Evolutionary conservation across 1,284 basidiomycete genomes (phyloP).

Genomic region (Schizopora paradoxa): DNA sequence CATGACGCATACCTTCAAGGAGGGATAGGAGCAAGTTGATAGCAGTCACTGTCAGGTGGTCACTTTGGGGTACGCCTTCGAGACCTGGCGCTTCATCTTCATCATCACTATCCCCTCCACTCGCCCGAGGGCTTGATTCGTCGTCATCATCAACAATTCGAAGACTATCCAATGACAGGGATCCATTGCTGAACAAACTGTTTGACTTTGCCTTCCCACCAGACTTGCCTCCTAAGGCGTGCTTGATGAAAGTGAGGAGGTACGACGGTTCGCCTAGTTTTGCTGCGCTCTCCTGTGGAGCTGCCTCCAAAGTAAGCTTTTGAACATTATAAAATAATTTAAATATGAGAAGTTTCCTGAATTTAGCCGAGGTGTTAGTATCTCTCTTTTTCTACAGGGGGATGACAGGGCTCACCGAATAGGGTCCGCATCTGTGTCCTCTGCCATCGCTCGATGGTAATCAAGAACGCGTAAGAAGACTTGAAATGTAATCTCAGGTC

Average conservation of each 20-base stretch:
- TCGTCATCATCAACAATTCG: constrained; percentile 37
- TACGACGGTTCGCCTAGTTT: constrained; percentile 49
- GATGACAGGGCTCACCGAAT: constrained; percentile 38
- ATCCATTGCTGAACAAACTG: constrained; percentile 7
- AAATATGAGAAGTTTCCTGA: constrained; percentile 56
- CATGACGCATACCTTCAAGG: constrained; percentile 60
- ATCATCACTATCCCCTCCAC: constrained; percentile 51
- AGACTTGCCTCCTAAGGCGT: constrained; percentile 42
- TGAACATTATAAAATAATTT: constrained; percentile 81
- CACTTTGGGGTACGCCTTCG: constrained; percentile 37
- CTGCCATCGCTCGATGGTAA: constrained; percentile 51
- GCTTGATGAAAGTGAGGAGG: constrained; percentile 74
- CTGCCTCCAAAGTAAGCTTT: constrained; percentile 48
- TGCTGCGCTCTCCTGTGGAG: constrained; percentile 60
- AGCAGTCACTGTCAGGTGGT: constrained; percentile 71
- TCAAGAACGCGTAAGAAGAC: constrained; percentile 73
- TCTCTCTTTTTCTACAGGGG: constrained; percentile 23
- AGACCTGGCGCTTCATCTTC: constrained; percentile 38
- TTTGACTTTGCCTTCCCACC: constrained; percentile 17
- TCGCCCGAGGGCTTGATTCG: constrained; percentile 22
- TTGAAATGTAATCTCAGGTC: constrained; percentile 63
- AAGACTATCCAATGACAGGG: constrained; percentile 37
- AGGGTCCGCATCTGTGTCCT: constrained; percentile 43
- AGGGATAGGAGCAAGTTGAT: constrained; percentile 75
- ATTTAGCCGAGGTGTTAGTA: neutral